phyloP scores from a whole-genome alignment of 108 stramenopile genomes.

The Conticribra guillardii region DNA sequence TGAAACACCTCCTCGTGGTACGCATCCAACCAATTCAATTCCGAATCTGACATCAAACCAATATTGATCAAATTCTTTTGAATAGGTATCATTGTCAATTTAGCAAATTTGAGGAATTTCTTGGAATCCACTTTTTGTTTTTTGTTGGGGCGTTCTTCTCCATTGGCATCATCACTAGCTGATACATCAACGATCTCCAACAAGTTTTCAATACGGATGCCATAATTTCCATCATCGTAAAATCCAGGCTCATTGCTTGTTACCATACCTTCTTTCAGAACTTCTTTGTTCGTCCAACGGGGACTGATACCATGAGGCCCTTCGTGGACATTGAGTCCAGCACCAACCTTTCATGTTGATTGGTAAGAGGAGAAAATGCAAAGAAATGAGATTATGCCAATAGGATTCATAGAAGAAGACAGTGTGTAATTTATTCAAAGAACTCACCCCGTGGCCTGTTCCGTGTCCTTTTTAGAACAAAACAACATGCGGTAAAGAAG shows the following conservation, averaged over 20 bases:
- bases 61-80: slow-evolving; percentile 85
- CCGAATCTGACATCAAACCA: slow-evolving; percentile 66
- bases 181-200: slow-evolving; percentile 77
- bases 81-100: slow-evolving; percentile 91
- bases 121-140: slow-evolving; percentile 54
- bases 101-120: slow-evolving; percentile 80
- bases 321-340: slow-evolving; percentile 97
- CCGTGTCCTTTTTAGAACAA: slow-evolving; percentile 76
- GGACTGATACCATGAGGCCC: slow-evolving; percentile 88
- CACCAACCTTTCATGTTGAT: slow-evolving; percentile 63
- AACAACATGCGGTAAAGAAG: neutral
- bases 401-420: no score
- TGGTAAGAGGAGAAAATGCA: no score
- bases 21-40: slow-evolving; percentile 88
- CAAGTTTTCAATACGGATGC: slow-evolving; percentile 95
- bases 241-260: slow-evolving; percentile 98
- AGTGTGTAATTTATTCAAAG: no score
- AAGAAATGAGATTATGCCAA: no score
- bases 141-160: slow-evolving; percentile 24
- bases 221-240: slow-evolving; percentile 94
- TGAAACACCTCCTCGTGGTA: slow-evolving; percentile 82
- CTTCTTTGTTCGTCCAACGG: slow-evolving; percentile 72
- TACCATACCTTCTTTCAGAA: slow-evolving; percentile 94
- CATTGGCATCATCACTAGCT: slow-evolving; percentile 24
- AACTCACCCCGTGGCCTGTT: slow-evolving; percentile 93